A percentile compares a stretch with the other conserved stretches of the same genome.
phyloP scores from a whole-genome alignment of 2,329 filamentous ascomycete species.

The Botryotinia convoluta region DNA sequence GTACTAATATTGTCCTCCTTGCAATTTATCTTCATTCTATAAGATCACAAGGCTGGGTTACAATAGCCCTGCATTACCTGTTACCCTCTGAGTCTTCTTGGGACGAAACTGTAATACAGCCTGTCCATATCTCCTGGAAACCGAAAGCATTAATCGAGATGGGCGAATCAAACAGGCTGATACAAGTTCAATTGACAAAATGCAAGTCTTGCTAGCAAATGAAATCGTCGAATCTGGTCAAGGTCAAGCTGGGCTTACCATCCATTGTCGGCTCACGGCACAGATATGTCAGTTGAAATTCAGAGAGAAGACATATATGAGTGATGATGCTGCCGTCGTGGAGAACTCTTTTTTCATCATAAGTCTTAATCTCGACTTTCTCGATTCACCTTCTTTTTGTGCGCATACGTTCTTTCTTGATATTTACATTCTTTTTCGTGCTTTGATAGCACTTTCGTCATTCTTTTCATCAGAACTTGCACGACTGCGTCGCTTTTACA shows the following conservation, averaged over 20 bases:
- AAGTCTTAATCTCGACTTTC: background rate
- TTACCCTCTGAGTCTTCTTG: background rate
- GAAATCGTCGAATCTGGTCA: background rate
- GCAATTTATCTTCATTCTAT: background rate
- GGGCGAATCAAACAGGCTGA: conserved; percentile 4
- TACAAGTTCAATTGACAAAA: background rate
- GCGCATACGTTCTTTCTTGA: conserved; percentile 1
- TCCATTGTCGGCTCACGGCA: conserved; percentile 11
- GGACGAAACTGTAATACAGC: background rate
- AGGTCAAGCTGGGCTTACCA: background rate
- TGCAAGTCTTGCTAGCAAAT: background rate
- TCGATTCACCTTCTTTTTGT: conserved; percentile 8
- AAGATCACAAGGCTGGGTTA: background rate
- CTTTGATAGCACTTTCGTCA: conserved; percentile 18
- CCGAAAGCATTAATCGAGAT: conserved; percentile 8
- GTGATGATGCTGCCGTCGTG: background rate
- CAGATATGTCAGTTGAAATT: background rate
- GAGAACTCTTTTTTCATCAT: background rate
- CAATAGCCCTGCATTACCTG: background rate
- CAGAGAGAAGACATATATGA: conserved; percentile 9
- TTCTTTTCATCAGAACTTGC: background rate
- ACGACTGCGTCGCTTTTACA: conserved; percentile 15
- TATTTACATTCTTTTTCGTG: conserved; percentile 9
- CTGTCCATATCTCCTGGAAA: conserved; percentile 4
- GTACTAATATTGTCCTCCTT: background rate